Evolutionary conservation across 1,139 yeast genomes (phyloP), one percentile per base, ranked within the genome.

Genomic region (Taphrina betulina): DNA sequence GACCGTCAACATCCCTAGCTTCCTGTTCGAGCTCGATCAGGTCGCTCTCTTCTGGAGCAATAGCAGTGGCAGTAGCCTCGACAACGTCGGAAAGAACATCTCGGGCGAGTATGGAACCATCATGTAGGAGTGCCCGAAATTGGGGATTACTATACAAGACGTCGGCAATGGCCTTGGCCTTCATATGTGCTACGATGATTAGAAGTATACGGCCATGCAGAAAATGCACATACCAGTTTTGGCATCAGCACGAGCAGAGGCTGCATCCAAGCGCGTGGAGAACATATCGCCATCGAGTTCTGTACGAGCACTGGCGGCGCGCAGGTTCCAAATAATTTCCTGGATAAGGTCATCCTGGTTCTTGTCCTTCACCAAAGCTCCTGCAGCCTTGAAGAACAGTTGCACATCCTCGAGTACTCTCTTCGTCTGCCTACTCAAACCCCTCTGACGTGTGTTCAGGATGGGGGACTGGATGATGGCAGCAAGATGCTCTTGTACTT

Each of bases 101-200:
- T 16, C 57, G 38, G 14, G 53, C 53, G 26, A 53, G 46, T 29
- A 53, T 45, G 3, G 57, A 44, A 0, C 50, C 52, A 23, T 53
- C 57, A 31, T 38, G 45, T 3, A 53, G 53, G 24, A 53, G 46
- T 5, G 46, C 48, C 4, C 57, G 44, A 41, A 53, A 53, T 17
- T 53, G 50, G 2, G 57, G 57, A 26, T 53, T 53, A n/a, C 53
- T 38, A 34, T 45, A 53, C 33, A 53, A 34, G 5, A 53, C 45
- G 38, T 38, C 53, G 2, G 57, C 52, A 12, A 53, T 33, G 3
- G 46, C 46, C 14, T 41, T 38, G 28, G 50, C 50, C 34, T 35
- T 35, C 20, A 42, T 26, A 17, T 42, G 50, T 17, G 56, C 56
- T 52, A 35, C 10, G 24, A 14, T 34, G 5, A 14, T 36, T 3